A percentile compares a stretch with the other conserved stretches of the same genome.
Conservation (phyloP, 345 rosid genomes). For the Citrus reticulata region DNA sequence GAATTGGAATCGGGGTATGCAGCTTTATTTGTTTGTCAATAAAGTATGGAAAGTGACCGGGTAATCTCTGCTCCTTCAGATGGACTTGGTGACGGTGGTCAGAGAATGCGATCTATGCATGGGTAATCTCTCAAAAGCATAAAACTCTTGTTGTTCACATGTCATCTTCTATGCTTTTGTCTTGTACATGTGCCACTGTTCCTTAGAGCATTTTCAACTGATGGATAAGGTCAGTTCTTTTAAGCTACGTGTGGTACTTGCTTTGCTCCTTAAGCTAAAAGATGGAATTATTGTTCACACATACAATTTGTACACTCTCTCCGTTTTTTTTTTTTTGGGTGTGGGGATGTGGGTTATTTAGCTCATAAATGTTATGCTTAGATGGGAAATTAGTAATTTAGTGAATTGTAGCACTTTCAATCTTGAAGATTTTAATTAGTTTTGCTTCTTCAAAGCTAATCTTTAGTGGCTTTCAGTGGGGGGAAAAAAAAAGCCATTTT, state of each 20-base stretch:
- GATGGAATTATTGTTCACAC: neutral
- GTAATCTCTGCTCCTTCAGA: constrained; percentile 50
- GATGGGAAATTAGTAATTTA: neutral
- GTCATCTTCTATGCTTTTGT: neutral
- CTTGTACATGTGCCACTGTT: neutral
- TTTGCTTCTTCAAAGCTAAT: neutral
- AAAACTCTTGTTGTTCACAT: neutral
- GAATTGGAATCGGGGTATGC: constrained; percentile 55
- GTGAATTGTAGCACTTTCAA: neutral
- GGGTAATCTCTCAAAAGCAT: constrained; percentile 52
- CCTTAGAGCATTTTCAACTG: neutral
- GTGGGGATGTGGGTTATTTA: neutral
- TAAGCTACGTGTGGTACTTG: neutral
- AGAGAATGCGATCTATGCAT: constrained; percentile 51
- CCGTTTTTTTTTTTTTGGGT: neutral
- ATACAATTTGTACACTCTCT: neutral
- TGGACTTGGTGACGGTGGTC: constrained; percentile 44
- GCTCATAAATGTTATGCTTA: neutral
- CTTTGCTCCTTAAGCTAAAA: neutral
- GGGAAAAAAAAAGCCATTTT: too few relatives aligned
- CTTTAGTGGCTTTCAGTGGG: too few relatives aligned
- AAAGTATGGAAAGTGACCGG: constrained; percentile 75
- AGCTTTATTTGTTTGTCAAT: constrained; percentile 33
- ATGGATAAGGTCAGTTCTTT: neutral
- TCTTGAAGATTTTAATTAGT: neutral